Percentiles rank a stretch among this genome's conserved stretches.
These are phyloP conservation scores for Saturnispora mendoncae DNA, from an alignment of 805 yeast genomes.

Conservation along the genomic window DNA sequence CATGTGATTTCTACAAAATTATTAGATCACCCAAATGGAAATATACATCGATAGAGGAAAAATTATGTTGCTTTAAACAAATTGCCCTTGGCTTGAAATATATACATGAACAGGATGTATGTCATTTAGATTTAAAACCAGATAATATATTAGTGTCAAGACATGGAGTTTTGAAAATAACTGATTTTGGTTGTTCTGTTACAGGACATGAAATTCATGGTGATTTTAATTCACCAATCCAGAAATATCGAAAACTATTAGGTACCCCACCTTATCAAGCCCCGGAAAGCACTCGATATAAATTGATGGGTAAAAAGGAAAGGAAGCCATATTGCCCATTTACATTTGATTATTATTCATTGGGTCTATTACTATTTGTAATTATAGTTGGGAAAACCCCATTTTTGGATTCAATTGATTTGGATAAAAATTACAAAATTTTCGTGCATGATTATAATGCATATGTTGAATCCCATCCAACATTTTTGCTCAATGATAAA, in stretches of 20 bases:
- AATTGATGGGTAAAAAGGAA: slow-evolving; percentile 23
- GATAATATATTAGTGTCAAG: slow-evolving; percentile 57
- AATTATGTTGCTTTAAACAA: slow-evolving; percentile 63
- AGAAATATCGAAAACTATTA: slow-evolving; percentile 37
- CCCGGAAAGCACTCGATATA: slow-evolving; percentile 59
- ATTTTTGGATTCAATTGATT: slow-evolving; percentile 39
- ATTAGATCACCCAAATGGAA: slow-evolving; percentile 56
- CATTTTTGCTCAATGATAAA: slow-evolving; percentile 43
- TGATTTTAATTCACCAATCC: slow-evolving; percentile 37
- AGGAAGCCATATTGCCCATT: slow-evolving; percentile 42
- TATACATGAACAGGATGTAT: slow-evolving; percentile 58
- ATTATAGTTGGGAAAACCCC: slow-evolving; percentile 52
- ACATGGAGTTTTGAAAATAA: slow-evolving; percentile 55
- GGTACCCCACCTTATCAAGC: slow-evolving; percentile 80
- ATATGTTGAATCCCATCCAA: slow-evolving; percentile 36
- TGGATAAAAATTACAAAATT: slow-evolving; percentile 47
- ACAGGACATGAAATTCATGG: slow-evolving; percentile 49
- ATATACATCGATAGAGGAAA: slow-evolving; percentile 38
- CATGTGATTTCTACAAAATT: slow-evolving; percentile 51
- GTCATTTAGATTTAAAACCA: slow-evolving; percentile 68
- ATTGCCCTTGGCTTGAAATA: slow-evolving; percentile 51
- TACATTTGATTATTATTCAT: slow-evolving; percentile 63
- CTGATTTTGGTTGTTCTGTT: slow-evolving; percentile 72
- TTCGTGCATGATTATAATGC: slow-evolving; percentile 32
- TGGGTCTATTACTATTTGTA: slow-evolving; percentile 61